phyloP scores from a whole-genome alignment of 805 yeast genomes.

The Komagataella populi region DNA sequence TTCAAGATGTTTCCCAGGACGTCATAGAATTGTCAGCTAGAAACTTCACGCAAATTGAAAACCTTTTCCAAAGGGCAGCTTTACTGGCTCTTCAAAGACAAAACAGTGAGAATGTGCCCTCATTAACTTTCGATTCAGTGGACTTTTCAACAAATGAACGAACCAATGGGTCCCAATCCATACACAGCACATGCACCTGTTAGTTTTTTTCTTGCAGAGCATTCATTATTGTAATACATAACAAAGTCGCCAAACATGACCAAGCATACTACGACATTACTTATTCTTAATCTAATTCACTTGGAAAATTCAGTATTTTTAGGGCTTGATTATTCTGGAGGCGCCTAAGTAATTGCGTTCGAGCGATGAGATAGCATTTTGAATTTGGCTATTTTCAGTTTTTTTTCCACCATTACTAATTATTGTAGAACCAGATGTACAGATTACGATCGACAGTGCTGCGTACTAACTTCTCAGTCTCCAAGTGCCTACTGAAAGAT shows the following conservation, averaged over 20 bases:
- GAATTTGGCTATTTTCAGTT: not conserved
- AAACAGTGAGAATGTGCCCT: not conserved
- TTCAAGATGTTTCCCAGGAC: constrained; percentile 12
- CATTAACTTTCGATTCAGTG: not conserved
- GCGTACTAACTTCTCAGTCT: not conserved
- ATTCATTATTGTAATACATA: not conserved
- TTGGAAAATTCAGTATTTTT: not conserved
- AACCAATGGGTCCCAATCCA: not conserved
- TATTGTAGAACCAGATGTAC: not conserved
- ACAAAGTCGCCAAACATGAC: not conserved
- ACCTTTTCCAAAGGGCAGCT: constrained; percentile 13
- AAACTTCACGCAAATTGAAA: constrained; percentile 12
- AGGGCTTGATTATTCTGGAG: not conserved
- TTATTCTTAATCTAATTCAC: not conserved
- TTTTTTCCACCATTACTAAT: not conserved
- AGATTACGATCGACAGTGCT: not conserved
- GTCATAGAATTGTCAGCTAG: constrained; percentile 16
- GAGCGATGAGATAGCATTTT: not conserved
- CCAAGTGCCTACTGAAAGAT: not conserved
- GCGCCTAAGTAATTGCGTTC: not conserved
- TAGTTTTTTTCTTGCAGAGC: not conserved
- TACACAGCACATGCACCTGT: not conserved
- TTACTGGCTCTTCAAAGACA: not conserved
- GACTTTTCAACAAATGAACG: not conserved
- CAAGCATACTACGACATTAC: not conserved